These are phyloP conservation scores for Pestalotiopsis fici DNA, from an alignment of 2,329 filamentous ascomycete species.

Conservation along the genomic window DNA sequence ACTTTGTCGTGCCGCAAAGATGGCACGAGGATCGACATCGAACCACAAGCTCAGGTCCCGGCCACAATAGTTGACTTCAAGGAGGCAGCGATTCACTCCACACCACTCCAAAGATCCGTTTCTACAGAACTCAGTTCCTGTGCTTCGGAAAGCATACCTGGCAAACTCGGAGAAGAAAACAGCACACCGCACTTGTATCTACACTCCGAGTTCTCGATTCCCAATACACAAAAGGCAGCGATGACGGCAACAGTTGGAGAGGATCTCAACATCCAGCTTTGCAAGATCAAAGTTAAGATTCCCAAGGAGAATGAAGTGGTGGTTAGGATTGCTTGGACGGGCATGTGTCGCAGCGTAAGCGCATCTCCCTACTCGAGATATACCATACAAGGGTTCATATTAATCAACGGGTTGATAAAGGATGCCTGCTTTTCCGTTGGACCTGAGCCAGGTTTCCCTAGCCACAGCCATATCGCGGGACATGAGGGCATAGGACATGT, in stretches of 20 bases:
- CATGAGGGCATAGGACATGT: background rate
- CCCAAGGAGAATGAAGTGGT: background rate
- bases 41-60: background rate
- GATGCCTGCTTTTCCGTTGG: background rate
- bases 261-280: background rate
- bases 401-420: background rate
- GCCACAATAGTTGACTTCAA: background rate
- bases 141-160: background rate
- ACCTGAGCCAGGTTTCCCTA: background rate
- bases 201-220: background rate
- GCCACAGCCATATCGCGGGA: background rate
- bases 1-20: background rate
- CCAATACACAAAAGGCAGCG: background rate
- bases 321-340: background rate
- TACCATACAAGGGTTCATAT: too few species aligned
- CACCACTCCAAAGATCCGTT: background rate
- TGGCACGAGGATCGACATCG: background rate
- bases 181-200: background rate
- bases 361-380: too few species aligned
- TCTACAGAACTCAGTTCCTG: background rate
- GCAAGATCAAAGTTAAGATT: background rate
- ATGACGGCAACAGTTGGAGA: background rate
- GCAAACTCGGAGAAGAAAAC: background rate
- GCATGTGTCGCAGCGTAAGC: background rate
- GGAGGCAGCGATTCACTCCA: background rate